Evolutionary conservation across 1,284 basidiomycete genomes (phyloP).

Genomic region (Xanthoconium separans): DNA sequence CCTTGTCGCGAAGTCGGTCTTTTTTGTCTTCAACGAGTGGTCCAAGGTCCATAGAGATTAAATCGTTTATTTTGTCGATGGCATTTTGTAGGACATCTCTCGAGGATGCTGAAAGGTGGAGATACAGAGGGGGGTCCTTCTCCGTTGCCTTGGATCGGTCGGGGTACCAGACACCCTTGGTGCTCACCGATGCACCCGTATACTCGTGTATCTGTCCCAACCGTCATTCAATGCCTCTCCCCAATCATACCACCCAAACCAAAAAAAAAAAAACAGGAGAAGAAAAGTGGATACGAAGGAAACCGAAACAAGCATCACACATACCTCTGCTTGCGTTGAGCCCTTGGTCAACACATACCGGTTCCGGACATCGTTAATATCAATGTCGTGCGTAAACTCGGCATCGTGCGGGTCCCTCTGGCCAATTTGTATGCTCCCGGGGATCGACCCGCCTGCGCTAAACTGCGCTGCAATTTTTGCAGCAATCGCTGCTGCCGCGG

Average conservation of each 20-base stretch:
- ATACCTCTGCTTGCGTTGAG: slow-evolving; percentile 86
- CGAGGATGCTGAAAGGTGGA: slow-evolving; percentile 87
- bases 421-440: slow-evolving; percentile 45
- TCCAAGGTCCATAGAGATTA: slow-evolving; percentile 84
- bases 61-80: slow-evolving; percentile 80
- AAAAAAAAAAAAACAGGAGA: neutral
- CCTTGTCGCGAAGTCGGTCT: slow-evolving; percentile 60
- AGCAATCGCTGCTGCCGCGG: slow-evolving; percentile 82
- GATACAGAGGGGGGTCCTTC: slow-evolving; percentile 91
- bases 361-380: slow-evolving; percentile 97
- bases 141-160: slow-evolving; percentile 87
- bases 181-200: slow-evolving; percentile 87
- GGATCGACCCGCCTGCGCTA: slow-evolving; percentile 42
- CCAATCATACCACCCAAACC: neutral
- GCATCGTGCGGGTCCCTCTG: slow-evolving; percentile 73
- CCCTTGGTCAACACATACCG: slow-evolving; percentile 95
- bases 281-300: slow-evolving; percentile 1
- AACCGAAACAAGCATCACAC: slow-evolving; percentile 27
- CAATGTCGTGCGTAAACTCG: slow-evolving; percentile 89
- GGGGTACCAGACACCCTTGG: slow-evolving; percentile 93
- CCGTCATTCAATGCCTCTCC: slow-evolving; percentile 2
- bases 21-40: slow-evolving; percentile 87
- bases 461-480: slow-evolving; percentile 91
- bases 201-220: slow-evolving; percentile 76
- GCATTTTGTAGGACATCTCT: slow-evolving; percentile 81